Base-by-base conservation (phyloP, 257 asterid genomes). In the Jasminum sambac region DNA sequence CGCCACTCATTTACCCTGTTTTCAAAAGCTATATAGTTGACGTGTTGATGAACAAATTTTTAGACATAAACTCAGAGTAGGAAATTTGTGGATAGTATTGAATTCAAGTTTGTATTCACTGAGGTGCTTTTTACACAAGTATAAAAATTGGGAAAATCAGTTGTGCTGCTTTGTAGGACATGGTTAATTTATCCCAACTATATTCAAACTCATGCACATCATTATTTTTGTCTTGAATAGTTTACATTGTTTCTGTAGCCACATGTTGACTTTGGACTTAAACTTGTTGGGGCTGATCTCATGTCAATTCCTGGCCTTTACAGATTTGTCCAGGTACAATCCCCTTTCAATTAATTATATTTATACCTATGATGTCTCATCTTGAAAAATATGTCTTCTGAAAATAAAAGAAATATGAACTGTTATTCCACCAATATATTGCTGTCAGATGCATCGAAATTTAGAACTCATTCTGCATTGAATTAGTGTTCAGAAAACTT, bases 221-320 rank as follows among this genome's bases (percentile, higher is more conserved):
- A 19, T 55, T 21, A 55, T 55, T 23, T 55, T 21, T 55, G 11
- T 12, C 34, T 19, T 55, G 34, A 55, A 21, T 55, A 23, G 30
- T 6, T 5, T 55, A 10, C 1, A 6, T 55, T 19, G 34, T 2
- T 55, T 77, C 79, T 72, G 57, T 85, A 95, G 99, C 99, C 99
- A 71, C 97, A 91, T 77, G 93, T 95, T 76, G 99, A 95, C 84
- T 95, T 95, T 39, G 99, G 99, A 24, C 81, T 95, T 74, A 95
- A 85, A 87, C 87, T 91, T 63, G 71, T 70, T 60, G 98, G 98
- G 66, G 98, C 97, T 73, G 99, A 95, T 89, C 96, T 95, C 76
- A 95, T 95, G 99, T 91, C 99, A 57, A 83, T 95, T 83, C 99
- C 99, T 64, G 98, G 98, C 63, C 55, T 85, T 41, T 91, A 95